phyloP scores from a whole-genome alignment of 495 filamentous ascomycete species.

The Achaetomiella virescens region DNA sequence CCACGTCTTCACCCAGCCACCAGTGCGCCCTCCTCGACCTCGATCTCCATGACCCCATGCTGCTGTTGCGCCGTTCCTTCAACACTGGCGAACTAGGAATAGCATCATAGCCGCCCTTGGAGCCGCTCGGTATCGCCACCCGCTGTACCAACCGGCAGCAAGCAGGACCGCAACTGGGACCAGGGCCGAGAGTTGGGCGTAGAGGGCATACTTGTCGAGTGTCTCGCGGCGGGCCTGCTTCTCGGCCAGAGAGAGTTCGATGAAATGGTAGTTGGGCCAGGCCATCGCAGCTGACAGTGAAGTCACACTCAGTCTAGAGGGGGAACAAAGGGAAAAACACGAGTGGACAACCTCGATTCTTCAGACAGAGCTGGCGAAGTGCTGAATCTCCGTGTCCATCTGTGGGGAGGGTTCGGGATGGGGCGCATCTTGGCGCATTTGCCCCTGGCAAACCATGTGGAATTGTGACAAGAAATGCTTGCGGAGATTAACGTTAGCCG shows the following conservation, averaged over 20 bases:
- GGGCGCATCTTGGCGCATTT: not conserved
- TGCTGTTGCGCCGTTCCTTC: slow-evolving; percentile 32
- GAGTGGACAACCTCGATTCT: not conserved
- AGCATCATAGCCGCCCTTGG: slow-evolving; percentile 28
- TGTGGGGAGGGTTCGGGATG: not conserved
- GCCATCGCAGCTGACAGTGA: slow-evolving; percentile 29
- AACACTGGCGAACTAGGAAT: slow-evolving; percentile 39
- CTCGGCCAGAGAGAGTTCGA: slow-evolving; percentile 48
- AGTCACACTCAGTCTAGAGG: not conserved
- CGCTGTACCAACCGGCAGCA: slow-evolving; percentile 33
- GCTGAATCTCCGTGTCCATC: not conserved
- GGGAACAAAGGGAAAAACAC: not conserved
- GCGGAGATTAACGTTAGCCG: slow-evolving; percentile 5
- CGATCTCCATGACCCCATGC: slow-evolving; percentile 15
- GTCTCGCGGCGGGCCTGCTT: slow-evolving; percentile 49
- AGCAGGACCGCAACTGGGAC: slow-evolving; percentile 43
- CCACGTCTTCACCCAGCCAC: slow-evolving; percentile 54
- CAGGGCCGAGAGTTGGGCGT: slow-evolving; percentile 56
- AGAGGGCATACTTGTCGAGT: slow-evolving; percentile 54
- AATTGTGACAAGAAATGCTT: not conserved
- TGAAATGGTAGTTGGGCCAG: slow-evolving; percentile 56
- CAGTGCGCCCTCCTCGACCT: slow-evolving; percentile 35
- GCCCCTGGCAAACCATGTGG: not conserved
- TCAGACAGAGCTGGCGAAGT: not conserved
- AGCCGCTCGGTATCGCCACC: slow-evolving; percentile 8